Evolutionary conservation across 2,329 filamentous ascomycete species (phyloP).

Genomic region (Ceratocystis eucalypticola): DNA sequence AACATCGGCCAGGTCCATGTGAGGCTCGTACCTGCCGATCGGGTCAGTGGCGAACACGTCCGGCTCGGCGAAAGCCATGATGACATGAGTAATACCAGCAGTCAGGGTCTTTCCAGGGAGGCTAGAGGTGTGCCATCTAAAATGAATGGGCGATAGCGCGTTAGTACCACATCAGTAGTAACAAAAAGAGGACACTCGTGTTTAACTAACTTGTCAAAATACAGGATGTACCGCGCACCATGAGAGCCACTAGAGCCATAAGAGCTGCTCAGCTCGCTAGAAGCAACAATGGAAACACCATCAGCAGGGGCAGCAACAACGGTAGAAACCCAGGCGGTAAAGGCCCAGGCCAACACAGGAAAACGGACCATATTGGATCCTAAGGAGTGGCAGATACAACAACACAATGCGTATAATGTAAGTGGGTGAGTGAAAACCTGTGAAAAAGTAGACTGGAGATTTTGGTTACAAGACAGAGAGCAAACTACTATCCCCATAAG

Average conservation of each 20-base stretch:
- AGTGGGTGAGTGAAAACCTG: not conserved
- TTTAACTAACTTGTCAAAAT: not conserved
- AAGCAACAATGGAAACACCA: not conserved
- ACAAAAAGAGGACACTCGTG: slow-evolving; percentile 26
- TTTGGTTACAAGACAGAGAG: not conserved
- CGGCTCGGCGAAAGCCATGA: too few relatives aligned
- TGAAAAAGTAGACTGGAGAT: too few relatives aligned
- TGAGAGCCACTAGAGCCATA: not conserved
- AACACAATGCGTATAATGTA: not conserved
- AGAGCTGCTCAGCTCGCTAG: too few relatives aligned
- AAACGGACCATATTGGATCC: not conserved
- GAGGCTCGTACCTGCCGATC: slow-evolving; percentile 36
- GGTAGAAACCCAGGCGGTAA: not conserved
- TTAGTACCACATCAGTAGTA: too few relatives aligned
- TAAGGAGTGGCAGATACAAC: not conserved
- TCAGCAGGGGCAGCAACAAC: not conserved
- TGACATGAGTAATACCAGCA: too few relatives aligned
- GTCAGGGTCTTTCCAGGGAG: too few relatives aligned
- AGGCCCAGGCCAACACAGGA: not conserved
- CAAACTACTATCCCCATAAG: not conserved
- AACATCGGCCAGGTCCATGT: slow-evolving; percentile 32
- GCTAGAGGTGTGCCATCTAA: too few relatives aligned
- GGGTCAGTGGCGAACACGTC: slow-evolving; percentile 32
- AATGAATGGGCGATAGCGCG: too few relatives aligned
- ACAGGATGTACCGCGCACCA: not conserved